phyloP scores from a whole-genome alignment of 139 green algal species.

The Chlamydomonas urium region DNA sequence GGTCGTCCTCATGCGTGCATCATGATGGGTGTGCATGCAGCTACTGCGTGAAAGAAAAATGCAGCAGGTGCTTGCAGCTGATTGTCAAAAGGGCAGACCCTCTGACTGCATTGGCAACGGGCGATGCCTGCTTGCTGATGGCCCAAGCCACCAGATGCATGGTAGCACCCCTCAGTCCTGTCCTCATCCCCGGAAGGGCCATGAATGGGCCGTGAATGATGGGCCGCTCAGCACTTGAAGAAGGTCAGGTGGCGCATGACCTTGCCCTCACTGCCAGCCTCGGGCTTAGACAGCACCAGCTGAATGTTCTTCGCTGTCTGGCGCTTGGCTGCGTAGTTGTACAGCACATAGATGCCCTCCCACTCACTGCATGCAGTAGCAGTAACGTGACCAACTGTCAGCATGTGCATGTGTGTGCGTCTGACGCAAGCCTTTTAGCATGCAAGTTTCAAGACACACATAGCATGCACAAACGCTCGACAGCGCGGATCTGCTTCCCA shows the following conservation, averaged over 20 bases:
- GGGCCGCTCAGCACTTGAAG: slow-evolving; percentile 43
- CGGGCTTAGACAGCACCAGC: slow-evolving; percentile 74
- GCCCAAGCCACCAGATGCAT: too few relatives aligned
- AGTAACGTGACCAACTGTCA: background rate
- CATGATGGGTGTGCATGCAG: too few relatives aligned
- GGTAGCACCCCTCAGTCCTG: too few relatives aligned
- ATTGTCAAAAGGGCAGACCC: too few relatives aligned
- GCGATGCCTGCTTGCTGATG: too few relatives aligned
- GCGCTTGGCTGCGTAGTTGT: slow-evolving; percentile 66
- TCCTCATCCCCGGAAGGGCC: too few relatives aligned
- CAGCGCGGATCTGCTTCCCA: background rate
- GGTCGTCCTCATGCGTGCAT: too few relatives aligned
- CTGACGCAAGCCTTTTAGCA: background rate
- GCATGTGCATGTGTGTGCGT: background rate
- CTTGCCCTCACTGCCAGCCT: slow-evolving; percentile 68
- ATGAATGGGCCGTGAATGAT: too few relatives aligned
- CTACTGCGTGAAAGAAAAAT: too few relatives aligned
- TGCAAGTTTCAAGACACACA: background rate
- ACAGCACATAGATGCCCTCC: slow-evolving; percentile 88
- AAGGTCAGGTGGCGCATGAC: slow-evolving; percentile 78
- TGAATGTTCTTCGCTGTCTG: slow-evolving; percentile 64
- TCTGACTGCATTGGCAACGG: too few relatives aligned
- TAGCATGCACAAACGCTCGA: background rate
- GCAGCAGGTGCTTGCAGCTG: too few relatives aligned
- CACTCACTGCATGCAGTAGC: slow-evolving; percentile 62